Percentiles rank a stretch among this genome's conserved stretches.
Conservation (phyloP, 2,329 filamentous ascomycete genomes). For the Rhytidhysteron rufulum region DNA sequence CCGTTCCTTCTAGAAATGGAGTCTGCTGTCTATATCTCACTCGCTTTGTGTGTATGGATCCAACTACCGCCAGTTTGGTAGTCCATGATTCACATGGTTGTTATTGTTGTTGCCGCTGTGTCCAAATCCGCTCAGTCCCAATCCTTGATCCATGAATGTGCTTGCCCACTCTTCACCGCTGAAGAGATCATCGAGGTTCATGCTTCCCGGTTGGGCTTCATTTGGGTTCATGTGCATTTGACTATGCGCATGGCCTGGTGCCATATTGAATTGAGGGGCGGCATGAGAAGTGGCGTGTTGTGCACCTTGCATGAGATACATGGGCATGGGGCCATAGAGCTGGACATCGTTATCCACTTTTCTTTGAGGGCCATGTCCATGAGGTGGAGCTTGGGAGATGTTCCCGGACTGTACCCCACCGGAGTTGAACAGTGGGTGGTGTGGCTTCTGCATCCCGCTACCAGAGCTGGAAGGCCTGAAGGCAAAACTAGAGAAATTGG, state of each 20-base stretch:
- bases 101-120: slow-evolving; percentile 5
- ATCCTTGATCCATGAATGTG: slow-evolving; percentile 32
- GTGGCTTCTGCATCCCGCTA: background rate
- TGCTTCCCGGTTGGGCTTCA: slow-evolving; percentile 7
- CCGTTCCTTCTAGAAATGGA: too few species aligned
- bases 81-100: too few species aligned
- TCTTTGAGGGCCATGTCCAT: slow-evolving; percentile 5
- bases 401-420: slow-evolving; percentile 8
- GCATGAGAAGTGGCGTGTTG: slow-evolving; percentile 11
- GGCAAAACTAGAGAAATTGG: background rate
- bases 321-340: slow-evolving; percentile 65
- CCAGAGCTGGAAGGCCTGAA: background rate
- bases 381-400: slow-evolving; percentile 9
- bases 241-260: slow-evolving; percentile 23
- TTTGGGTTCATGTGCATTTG: slow-evolving; percentile 17
- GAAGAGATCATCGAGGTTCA: slow-evolving; percentile 36
- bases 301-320: slow-evolving; percentile 61
- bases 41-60: too few species aligned
- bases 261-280: slow-evolving; percentile 15
- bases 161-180: slow-evolving; percentile 39
- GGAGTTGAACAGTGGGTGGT: slow-evolving; percentile 14
- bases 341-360: slow-evolving; percentile 64
- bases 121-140: slow-evolving; percentile 23
- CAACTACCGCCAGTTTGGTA: too few species aligned
- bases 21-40: too few species aligned